Evolutionary conservation across 345 rosid species (phyloP).

Genomic region (Cardiospermum halicacabum): DNA sequence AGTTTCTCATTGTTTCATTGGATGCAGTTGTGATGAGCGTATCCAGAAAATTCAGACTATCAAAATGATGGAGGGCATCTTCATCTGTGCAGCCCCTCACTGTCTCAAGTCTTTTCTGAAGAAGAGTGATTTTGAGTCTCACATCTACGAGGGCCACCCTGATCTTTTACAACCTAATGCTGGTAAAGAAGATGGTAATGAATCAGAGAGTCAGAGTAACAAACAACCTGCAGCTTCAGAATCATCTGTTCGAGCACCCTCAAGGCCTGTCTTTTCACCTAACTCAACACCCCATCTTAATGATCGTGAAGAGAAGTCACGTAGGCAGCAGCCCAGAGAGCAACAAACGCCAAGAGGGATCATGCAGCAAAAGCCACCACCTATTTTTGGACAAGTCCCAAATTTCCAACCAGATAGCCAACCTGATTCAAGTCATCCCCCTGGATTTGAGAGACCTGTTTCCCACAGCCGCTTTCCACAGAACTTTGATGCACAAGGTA

Average conservation of each 20-base stretch:
- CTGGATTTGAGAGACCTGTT: constrained; percentile 59
- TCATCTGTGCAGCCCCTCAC: constrained; percentile 98
- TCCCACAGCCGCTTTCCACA: constrained; percentile 36
- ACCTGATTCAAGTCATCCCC: constrained; percentile 45
- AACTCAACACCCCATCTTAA: constrained; percentile 50
- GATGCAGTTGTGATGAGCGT: constrained; percentile 85
- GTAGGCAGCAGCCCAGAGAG: constrained; percentile 47
- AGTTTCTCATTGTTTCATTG: constrained; percentile 12
- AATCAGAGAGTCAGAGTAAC: constrained; percentile 65
- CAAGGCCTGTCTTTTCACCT: constrained; percentile 44
- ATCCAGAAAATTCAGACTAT: constrained; percentile 95
- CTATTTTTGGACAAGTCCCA: constrained; percentile 51
- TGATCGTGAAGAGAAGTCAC: constrained; percentile 55
- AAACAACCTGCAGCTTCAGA: constrained; percentile 69
- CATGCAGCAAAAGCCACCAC: constrained; percentile 40
- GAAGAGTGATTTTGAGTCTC: constrained; percentile 71
- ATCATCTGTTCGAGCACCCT: constrained; percentile 60
- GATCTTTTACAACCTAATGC: constrained; percentile 60
- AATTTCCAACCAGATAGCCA: constrained; percentile 41
- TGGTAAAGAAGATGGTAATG: constrained; percentile 67
- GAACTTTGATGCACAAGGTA: constrained; percentile 30
- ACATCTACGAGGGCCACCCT: constrained; percentile 61
- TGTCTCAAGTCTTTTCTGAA: constrained; percentile 90
- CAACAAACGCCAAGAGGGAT: constrained; percentile 52
- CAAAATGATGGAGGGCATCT: constrained; percentile 95